Percentiles rank a stretch among this genome's conserved stretches.
These are phyloP conservation scores for Salix suchowensis DNA, from an alignment of 345 rosid species.

Conservation along the genomic window DNA sequence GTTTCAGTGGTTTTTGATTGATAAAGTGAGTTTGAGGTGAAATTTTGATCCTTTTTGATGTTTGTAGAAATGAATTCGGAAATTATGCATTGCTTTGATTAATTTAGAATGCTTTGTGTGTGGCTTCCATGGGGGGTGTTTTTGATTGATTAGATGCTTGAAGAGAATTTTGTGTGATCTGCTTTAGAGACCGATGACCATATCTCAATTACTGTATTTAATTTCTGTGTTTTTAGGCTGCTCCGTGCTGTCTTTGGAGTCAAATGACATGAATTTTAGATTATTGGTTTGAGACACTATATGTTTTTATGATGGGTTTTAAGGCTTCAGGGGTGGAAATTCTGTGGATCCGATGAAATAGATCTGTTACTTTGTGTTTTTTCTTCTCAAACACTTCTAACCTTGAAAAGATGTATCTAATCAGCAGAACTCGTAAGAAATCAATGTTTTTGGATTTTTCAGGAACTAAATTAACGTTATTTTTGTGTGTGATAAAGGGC, in stretches of 20 bases:
- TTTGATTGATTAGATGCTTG: slow-evolving; percentile 6
- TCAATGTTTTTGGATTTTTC: no score
- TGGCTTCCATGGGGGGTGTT: background rate
- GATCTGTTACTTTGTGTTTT: background rate
- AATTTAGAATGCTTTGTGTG: background rate
- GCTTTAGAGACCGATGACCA: background rate
- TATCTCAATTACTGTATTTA: slow-evolving; percentile 3
- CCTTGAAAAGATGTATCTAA: no score
- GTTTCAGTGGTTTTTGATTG: background rate
- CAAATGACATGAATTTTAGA: background rate
- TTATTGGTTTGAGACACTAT: background rate
- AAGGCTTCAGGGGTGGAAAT: background rate
- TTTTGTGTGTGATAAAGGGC: background rate
- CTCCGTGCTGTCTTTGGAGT: background rate
- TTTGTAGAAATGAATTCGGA: background rate
- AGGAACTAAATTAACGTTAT: background rate
- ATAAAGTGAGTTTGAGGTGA: background rate
- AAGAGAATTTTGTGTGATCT: background rate
- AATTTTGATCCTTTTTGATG: background rate
- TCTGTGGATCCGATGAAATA: background rate
- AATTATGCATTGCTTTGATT: background rate
- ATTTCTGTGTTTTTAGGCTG: background rate
- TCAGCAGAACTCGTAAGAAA: no score
- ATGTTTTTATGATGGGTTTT: background rate
- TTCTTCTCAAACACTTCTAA: background rate